phyloP scores from a whole-genome alignment of 768 basidiomycete species.

The Leccinum longicurvipes region DNA sequence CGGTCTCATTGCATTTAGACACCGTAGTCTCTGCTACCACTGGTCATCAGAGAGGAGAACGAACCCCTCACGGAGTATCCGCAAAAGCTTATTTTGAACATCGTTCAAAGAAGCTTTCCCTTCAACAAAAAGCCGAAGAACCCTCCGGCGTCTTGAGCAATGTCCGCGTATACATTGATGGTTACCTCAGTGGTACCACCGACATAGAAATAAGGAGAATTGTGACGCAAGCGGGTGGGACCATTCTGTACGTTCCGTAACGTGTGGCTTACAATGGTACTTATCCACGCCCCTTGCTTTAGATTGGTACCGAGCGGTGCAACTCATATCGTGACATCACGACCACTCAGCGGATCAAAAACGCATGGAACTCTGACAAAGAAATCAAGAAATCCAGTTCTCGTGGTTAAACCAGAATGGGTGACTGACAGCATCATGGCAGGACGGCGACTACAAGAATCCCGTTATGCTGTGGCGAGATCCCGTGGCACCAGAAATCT shows the following conservation, averaged over 20 bases:
- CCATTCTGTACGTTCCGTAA: constrained; percentile 48
- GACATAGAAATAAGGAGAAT: constrained; percentile 77
- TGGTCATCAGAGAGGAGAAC: constrained; percentile 66
- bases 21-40: constrained; percentile 59
- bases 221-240: constrained; percentile 65
- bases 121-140: constrained; percentile 21
- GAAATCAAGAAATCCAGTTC: constrained; percentile 45
- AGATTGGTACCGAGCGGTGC: constrained; percentile 59
- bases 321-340: constrained; percentile 79
- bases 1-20: constrained; percentile 36
- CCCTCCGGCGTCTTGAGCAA: constrained; percentile 34
- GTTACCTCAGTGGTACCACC: constrained; percentile 66
- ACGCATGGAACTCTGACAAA: constrained; percentile 58
- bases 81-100: constrained; percentile 39
- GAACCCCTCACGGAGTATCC: constrained; percentile 21
- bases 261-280: neutral
- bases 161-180: constrained; percentile 66
- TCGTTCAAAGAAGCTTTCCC: constrained; percentile 45
- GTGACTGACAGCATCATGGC: constrained; percentile 61
- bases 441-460: constrained; percentile 60
- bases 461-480: constrained; percentile 50
- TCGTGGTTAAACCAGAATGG: constrained; percentile 78
- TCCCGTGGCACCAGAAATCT: constrained; percentile 36
- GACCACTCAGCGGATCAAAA: constrained; percentile 67
- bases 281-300: neutral